Evolutionary conservation across 1,284 basidiomycete genomes (phyloP), one percentile per base, ranked within the genome.

Genomic region (Gymnopus androsaceus): DNA sequence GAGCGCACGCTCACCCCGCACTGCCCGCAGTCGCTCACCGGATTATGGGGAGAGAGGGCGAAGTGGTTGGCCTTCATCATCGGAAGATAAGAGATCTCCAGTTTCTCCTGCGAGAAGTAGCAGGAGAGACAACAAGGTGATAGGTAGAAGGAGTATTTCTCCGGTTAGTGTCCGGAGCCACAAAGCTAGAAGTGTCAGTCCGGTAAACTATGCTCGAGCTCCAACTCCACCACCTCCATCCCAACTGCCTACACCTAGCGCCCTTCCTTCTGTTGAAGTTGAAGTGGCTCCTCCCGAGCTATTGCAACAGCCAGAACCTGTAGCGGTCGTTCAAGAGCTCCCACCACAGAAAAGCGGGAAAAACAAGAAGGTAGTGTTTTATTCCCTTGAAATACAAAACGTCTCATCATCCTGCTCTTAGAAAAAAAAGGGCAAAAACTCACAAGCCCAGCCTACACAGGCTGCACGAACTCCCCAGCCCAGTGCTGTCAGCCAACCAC

Each of bases 101-200:
- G 78, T 9, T 74, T 72, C 40, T 77, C 78, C 30, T 84, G 76
- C 51, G 64, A 73, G 45, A 82, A 80, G 59, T 76, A 77, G 82
- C 79, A 58, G 72, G 82, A 48, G 86, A 83, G 63, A 72, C 73
- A 7, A 85, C 81, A 63, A 73, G 67, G 54, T 85, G 82, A 61
- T 81, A 79, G 40, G 66, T 66, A 28, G 73, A 75, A 31, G 77
- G 75, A 42, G 73, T 78, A 19, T 48, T 11, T 48, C 46, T 14
- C 46, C 46, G 12, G 33, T 21, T 19, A 21, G 21, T 2, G 31
- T 8, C 8, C 31, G 21, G 9, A 48, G 21, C 6, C 30, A 25
- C 36, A 48, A 31, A 33, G 17, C 7, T 27, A 15, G 17, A 36
- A 30, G 51, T 45, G 41, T 23, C 9, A 45, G 31, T 42, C 51